Base-by-base conservation (phyloP, 306 rosid species). In the Dryas octopetala region DNA sequence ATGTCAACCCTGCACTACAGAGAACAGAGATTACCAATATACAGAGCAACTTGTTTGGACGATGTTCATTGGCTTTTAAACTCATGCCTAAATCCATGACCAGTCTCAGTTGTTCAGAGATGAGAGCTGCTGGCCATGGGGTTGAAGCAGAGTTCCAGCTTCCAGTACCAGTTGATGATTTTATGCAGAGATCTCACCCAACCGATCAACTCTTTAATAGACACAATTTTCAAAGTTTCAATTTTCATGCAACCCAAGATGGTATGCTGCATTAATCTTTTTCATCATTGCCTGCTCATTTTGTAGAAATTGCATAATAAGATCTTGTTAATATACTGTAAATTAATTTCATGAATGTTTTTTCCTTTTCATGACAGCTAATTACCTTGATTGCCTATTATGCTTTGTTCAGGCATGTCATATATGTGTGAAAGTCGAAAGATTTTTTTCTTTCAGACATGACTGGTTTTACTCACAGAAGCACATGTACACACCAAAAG, bases 81-180 rank as follows among this genome's bases (percentile, higher is more conserved):
- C 96, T 95, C 43, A 86, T 89, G 87, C 98, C 99, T 47, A 95
- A 90, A 83, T 88, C 99, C 71, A 92, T 88, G 98, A 86, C 90
- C 76, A 86, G 82, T 77, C 89, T 95, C 70, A 92, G 85, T 76
- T 95, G 99, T 89, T 90, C 99, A 48, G 98, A 92, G 84, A 95
- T 95, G 99, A 91, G 93, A 78, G 93, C 93, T 0, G 97, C 98
- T 26, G 99, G 99, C 73, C 96, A 92, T 61, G 98, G 97, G 64
- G 90, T 95, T 58, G 99, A 95, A 74, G 85, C 95, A 76, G 98
- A 90, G 84, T 95, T 92, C 78, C 98, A 88, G 85, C 91, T 89
- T 77, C 97, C 97, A 69, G 86, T 95, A 68, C 86, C 91, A 7
- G 99, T 95, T 70, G 98, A 95, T 78, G 99, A 95, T 85, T 95